Percentiles rank a stretch among this genome's conserved stretches.
phyloP scores from a whole-genome alignment of 1,139 yeast genomes.

The Nematodospora anomalae region DNA sequence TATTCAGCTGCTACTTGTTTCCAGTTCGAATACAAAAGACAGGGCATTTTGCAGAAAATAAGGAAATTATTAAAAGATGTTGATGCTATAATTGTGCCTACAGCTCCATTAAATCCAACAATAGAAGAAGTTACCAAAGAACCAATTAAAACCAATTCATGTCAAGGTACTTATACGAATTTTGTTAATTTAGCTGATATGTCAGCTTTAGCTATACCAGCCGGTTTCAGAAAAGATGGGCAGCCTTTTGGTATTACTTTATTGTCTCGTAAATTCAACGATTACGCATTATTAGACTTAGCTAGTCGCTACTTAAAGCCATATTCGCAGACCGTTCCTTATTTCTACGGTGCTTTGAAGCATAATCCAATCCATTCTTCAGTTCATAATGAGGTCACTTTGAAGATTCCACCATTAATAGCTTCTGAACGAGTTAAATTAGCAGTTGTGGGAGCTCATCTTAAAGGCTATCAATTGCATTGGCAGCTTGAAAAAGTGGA shows the following conservation, averaged over 20 bases:
- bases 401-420: conserved; percentile 38
- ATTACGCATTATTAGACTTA: conserved; percentile 81
- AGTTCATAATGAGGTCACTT: conserved; percentile 31
- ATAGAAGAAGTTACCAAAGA: conserved; percentile 68
- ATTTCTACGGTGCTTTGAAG: conserved; percentile 44
- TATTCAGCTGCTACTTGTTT: conserved; percentile 82
- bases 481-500: conserved; percentile 90
- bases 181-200: conserved; percentile 92
- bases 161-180: conserved; percentile 95
- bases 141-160: conserved; percentile 81
- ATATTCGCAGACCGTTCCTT: conserved; percentile 22
- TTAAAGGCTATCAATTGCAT: conserved; percentile 83
- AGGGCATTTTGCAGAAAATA: conserved; percentile 68
- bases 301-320: conserved; percentile 68
- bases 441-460: conserved; percentile 97
- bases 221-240: conserved; percentile 81
- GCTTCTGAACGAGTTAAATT: conserved; percentile 43
- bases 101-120: conserved; percentile 90
- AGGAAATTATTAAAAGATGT: conserved; percentile 52
- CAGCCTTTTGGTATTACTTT: conserved; percentile 89
- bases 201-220: conserved; percentile 89
- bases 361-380: conserved; percentile 29
- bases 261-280: conserved; percentile 78
- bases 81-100: conserved; percentile 85
- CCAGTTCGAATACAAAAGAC: conserved; percentile 81